Percentiles rank a stretch among this genome's conserved stretches.
Conservation (phyloP, 148 eudicot genomes). For the Silene latifolia region DNA sequence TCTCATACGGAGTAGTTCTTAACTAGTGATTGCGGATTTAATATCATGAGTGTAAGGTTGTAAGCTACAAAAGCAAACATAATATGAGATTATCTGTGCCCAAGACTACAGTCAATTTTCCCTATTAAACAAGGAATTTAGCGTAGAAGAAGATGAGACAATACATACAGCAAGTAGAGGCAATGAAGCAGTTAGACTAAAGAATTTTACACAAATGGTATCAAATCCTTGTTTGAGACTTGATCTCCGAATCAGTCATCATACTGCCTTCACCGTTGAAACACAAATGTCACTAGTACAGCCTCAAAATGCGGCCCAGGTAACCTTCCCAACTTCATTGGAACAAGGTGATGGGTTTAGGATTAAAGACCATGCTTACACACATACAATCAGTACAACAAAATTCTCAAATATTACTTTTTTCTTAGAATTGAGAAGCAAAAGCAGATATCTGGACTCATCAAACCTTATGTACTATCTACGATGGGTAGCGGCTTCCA, state of each 20-base stretch:
- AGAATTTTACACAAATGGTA: neutral
- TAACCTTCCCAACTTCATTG: neutral
- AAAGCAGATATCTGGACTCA: neutral
- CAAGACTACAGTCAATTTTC: neutral
- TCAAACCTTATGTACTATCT: neutral
- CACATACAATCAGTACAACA: neutral
- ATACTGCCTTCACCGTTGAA: neutral
- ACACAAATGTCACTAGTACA: neutral
- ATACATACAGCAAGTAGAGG: too few relatives aligned
- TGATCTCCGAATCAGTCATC: too few relatives aligned
- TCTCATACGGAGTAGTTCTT: neutral
- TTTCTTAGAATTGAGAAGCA: neutral
- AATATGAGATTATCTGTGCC: neutral
- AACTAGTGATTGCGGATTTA: neutral
- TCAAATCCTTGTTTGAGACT: too few relatives aligned
- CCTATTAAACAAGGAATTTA: neutral
- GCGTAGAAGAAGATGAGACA: neutral
- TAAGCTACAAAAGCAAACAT: neutral
- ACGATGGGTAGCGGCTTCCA: neutral
- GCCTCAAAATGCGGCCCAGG: neutral
- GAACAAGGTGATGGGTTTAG: neutral
- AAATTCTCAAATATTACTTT: neutral
- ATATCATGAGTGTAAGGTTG: neutral
- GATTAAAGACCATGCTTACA: neutral
- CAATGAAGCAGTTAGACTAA: neutral